Evolutionary conservation across 805 yeast genomes (phyloP), one percentile per base, ranked within the genome.

Genomic region (Kluyveromyces siamensis): DNA sequence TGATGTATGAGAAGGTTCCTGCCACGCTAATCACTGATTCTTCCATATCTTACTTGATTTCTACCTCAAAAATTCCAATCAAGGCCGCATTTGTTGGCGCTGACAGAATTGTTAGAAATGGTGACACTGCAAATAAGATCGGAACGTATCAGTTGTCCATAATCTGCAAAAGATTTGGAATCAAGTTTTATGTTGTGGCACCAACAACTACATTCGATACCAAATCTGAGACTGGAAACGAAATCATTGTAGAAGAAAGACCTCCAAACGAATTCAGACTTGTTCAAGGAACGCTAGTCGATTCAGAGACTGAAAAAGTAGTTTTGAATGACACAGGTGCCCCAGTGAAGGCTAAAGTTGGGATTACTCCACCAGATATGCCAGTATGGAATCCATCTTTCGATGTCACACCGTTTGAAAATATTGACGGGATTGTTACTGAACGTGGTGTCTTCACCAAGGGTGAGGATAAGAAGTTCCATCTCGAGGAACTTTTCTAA

Each of bases 301-400:
- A 69, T 44, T 17, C 51, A 1, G 17, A 30, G 1, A 59, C 60
- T 2, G 65, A 63, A 37, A 27, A 17, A 21, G 59, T 67, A 16
- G 30, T 63, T 11, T 50, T 59, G 44, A 55, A 65, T 27, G 48
- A 21, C 2, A 48, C 55, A 9, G 65, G 59, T 1, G 60, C 65
- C 21, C 73, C 72, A 6, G 44, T 68, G 37, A 58, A 66, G 44
- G 63, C 75, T 1, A 80, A 80, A 17, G 84, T 89, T 13, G 84
- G 86, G 38, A 76, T 84, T 50, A 96, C 96, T 1, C 93, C 98
- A 2, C 84, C 85, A 1, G 85, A 84, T 0, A 83, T 90, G 33
- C 70, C 74, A 5, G 96, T 89, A 1, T 91, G 97, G 97, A 93
- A 93, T 60, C 99, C 99, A 0, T 84, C 97, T 0, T 91, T 91